Conservation (phyloP, 306 rosid species). For the Luffa aegyptiaca region DNA sequence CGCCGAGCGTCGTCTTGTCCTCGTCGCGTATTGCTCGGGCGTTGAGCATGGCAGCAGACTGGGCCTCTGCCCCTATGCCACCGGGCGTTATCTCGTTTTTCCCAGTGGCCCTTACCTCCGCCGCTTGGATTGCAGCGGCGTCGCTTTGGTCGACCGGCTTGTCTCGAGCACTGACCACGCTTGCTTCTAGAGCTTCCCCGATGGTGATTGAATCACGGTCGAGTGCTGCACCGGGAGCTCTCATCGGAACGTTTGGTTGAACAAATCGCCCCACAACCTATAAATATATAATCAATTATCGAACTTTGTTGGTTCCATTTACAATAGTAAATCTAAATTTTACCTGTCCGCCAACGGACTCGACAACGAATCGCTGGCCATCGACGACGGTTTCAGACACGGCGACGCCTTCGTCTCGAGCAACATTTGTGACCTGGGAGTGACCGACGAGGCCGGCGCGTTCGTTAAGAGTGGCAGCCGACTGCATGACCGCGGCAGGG, state of each 20-base stretch:
- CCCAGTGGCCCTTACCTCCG: slow-evolving; percentile 36
- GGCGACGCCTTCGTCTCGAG: slow-evolving; percentile 27
- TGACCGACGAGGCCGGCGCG: slow-evolving; percentile 16
- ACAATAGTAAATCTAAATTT: no score
- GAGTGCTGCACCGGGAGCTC: slow-evolving; percentile 17
- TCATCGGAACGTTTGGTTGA: slow-evolving; percentile 30
- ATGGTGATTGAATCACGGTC: slow-evolving; percentile 34
- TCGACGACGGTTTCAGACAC: slow-evolving; percentile 22
- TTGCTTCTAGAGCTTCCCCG: slow-evolving; percentile 55
- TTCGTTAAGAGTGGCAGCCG: slow-evolving; percentile 34
- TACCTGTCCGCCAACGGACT: slow-evolving; percentile 35
- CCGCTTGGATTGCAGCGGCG: slow-evolving; percentile 38
- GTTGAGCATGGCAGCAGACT: slow-evolving; percentile 34
- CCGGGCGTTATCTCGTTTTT: slow-evolving; percentile 8
- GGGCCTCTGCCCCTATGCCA: slow-evolving; percentile 35
- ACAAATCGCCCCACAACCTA: slow-evolving; percentile 43
- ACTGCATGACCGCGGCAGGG: slow-evolving; percentile 57
- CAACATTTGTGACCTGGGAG: slow-evolving; percentile 16
- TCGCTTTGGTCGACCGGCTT: slow-evolving; percentile 43
- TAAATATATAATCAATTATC: background rate
- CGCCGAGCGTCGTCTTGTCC: slow-evolving; percentile 25
- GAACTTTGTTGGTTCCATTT: background rate
- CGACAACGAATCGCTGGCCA: slow-evolving; percentile 26
- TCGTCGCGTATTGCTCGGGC: slow-evolving; percentile 8
- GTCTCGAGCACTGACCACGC: slow-evolving; percentile 21